phyloP scores from a whole-genome alignment of 2,329 filamentous ascomycete species.

The Madurella mycetomatis region DNA sequence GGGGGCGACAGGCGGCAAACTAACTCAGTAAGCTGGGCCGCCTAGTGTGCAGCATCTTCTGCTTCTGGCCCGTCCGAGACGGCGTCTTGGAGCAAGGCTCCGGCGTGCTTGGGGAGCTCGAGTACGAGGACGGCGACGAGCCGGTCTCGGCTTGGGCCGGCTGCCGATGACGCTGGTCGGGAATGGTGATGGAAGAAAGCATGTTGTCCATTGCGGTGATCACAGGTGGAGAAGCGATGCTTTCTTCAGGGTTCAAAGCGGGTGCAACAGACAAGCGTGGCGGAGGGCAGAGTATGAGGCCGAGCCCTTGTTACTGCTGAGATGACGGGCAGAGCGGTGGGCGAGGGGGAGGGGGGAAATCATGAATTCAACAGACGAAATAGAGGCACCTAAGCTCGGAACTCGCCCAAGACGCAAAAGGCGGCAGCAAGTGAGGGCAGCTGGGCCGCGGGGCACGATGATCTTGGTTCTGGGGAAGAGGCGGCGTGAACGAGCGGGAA shows the following conservation, averaged over 20 bases:
- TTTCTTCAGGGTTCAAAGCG: not conserved
- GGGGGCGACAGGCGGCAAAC: conserved; percentile 26
- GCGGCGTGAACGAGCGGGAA: not conserved
- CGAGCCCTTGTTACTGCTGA: conserved; percentile 17
- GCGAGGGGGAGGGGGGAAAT: conserved; percentile 17
- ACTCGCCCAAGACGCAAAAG: not conserved
- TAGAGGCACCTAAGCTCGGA: not conserved
- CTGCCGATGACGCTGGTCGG: conserved; percentile 35
- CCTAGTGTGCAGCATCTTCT: conserved; percentile 47
- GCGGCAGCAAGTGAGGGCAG: not conserved
- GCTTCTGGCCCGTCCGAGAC: conserved; percentile 34
- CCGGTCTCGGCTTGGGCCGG: conserved; percentile 42
- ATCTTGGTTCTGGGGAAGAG: not conserved
- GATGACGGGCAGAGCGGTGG: conserved; percentile 21
- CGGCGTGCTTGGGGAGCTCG: conserved; percentile 51
- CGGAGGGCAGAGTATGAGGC: conserved; percentile 7
- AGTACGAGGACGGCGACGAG: conserved; percentile 53
- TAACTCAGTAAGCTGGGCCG: conserved; percentile 61
- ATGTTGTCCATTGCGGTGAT: conserved; percentile 36
- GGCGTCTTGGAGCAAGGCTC: conserved; percentile 33
- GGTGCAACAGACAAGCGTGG: not conserved
- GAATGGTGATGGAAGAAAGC: conserved; percentile 69
- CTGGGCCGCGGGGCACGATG: not conserved
- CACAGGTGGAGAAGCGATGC: not conserved
- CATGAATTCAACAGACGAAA: conserved; percentile 17